Percentiles rank a stretch among this genome's conserved stretches.
Conservation (phyloP, 257 asterid genomes). For the Catharanthus roseus region DNA sequence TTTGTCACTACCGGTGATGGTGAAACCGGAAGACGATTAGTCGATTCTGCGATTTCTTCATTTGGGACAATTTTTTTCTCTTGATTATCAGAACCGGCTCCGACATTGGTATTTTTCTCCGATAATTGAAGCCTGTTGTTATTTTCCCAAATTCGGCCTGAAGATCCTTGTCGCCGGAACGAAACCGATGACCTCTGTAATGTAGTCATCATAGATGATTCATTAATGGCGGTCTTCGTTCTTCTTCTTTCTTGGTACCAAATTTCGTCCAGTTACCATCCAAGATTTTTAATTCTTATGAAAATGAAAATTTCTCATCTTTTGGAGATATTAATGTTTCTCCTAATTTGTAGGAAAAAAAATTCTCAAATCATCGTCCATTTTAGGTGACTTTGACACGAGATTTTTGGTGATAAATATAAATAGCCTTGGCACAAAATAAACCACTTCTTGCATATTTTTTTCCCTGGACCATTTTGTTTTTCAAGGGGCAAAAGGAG, state of each 20-base stretch:
- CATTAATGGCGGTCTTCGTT: background rate
- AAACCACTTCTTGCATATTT: constrained; percentile 17
- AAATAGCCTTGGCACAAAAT: background rate
- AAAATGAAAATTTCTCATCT: background rate
- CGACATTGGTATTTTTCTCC: constrained; percentile 7
- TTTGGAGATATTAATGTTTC: background rate
- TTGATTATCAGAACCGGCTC: background rate
- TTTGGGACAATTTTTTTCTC: background rate
- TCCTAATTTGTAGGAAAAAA: background rate
- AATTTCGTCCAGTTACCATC: background rate
- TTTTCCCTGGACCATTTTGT: no score
- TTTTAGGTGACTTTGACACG: background rate
- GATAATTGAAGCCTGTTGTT: constrained; percentile 8
- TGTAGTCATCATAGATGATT: constrained; percentile 48
- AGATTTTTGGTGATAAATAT: background rate
- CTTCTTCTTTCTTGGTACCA: background rate
- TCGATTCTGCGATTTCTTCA: background rate
- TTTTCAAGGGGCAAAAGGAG: no score
- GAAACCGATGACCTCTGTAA: constrained; percentile 64
- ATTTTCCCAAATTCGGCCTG: constrained; percentile 59
- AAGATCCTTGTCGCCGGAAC: constrained; percentile 74
- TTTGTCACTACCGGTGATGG: background rate
- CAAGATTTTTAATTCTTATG: background rate
- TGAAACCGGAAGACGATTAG: background rate
- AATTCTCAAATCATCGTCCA: background rate